Conservation (phyloP, 2,329 filamentous ascomycete species). For the Penicillium hordei region DNA sequence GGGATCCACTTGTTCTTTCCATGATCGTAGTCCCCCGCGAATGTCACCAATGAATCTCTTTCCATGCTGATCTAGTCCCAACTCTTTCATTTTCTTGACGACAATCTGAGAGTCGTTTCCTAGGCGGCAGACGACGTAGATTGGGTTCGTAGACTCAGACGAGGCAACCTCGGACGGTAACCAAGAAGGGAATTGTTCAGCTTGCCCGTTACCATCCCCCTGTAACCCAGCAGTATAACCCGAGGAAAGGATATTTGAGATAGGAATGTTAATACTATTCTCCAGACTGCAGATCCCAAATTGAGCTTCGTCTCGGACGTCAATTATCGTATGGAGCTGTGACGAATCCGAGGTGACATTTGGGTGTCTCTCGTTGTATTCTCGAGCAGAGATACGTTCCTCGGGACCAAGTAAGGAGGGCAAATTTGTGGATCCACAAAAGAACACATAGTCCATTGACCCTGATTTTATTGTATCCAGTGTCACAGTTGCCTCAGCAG, state of each 20-base stretch:
- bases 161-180: conserved; percentile 28
- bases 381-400: conserved; percentile 66
- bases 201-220: neutral
- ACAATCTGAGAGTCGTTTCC: conserved; percentile 52
- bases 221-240: neutral
- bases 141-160: conserved; percentile 28
- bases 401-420: conserved; percentile 59
- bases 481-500: conserved; percentile 61
- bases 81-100: conserved; percentile 43
- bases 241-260: conserved; percentile 42
- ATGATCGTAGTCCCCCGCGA: conserved; percentile 45
- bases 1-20: conserved; percentile 44
- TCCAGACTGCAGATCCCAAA: conserved; percentile 76
- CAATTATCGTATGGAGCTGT: conserved; percentile 62
- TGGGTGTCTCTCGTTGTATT: conserved; percentile 51
- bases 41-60: conserved; percentile 43
- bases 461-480: conserved; percentile 62
- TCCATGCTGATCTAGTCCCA: conserved; percentile 36
- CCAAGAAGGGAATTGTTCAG: conserved; percentile 26
- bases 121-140: conserved; percentile 50
- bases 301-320: conserved; percentile 81
- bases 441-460: conserved; percentile 77
- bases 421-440: conserved; percentile 68
- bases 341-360: neutral
- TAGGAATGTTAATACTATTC: conserved; percentile 65